Evolutionary conservation across 768 basidiomycete genomes (phyloP).

Genomic region (Mycena olivaceomarginata): DNA sequence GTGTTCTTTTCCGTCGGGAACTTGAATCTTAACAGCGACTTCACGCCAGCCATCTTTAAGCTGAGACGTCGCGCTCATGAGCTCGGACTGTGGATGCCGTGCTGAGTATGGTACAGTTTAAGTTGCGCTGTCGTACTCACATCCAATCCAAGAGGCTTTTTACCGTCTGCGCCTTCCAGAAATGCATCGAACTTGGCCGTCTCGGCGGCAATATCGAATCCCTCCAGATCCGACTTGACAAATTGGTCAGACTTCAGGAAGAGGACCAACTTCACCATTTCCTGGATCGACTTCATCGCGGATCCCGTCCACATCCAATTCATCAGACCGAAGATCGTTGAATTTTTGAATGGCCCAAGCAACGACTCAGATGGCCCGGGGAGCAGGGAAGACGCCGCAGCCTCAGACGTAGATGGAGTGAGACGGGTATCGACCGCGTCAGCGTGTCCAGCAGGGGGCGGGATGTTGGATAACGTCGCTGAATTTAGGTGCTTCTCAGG

Average conservation of each 20-base stretch:
- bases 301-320: too few species aligned
- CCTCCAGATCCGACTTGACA: slow-evolving; percentile 4
- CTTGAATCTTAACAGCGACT: slow-evolving; percentile 3
- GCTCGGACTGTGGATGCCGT: too few species aligned
- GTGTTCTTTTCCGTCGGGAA: slow-evolving; percentile 6
- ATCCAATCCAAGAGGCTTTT: not conserved
- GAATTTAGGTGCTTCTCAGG: not conserved
- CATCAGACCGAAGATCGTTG: not conserved
- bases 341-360: slow-evolving; percentile 3
- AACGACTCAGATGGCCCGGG: not conserved
- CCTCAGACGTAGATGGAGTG: not conserved
- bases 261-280: not conserved
- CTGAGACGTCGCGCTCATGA: not conserved
- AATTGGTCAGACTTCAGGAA: slow-evolving; percentile 14
- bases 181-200: slow-evolving; percentile 4
- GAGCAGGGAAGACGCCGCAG: not conserved
- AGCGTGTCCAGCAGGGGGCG: not conserved
- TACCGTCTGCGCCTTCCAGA: not conserved
- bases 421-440: slow-evolving; percentile 3
- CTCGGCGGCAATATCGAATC: not conserved
- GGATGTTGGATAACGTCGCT: not conserved
- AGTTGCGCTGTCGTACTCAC: not conserved
- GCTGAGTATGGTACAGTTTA: too few species aligned
- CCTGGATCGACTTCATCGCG: not conserved
- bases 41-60: slow-evolving; percentile 6